A percentile compares a stretch with the other conserved stretches of the same genome.
Conservation (phyloP, 306 rosid genomes). For the Amphicarpaea edgeworthii region DNA sequence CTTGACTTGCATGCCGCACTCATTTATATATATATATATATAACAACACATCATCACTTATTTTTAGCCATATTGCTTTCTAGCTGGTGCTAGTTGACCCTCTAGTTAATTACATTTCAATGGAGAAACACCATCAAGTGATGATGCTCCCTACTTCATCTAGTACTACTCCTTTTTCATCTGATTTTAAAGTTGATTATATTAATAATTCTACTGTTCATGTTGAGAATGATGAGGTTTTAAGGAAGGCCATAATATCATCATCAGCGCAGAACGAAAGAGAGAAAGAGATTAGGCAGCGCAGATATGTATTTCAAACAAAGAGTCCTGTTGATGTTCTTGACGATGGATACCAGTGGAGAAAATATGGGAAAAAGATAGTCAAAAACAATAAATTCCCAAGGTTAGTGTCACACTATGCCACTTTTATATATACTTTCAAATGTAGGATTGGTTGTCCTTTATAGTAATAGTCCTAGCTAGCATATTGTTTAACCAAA, state of each 20-base stretch:
- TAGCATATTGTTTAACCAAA: neutral
- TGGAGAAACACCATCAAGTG: constrained; percentile 54
- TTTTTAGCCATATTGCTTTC: neutral
- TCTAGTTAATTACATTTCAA: constrained; percentile 6
- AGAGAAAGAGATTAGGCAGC: constrained; percentile 44
- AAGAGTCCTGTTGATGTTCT: constrained; percentile 66
- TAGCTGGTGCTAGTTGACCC: neutral
- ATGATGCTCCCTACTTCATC: constrained; percentile 32
- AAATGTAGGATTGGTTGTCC: neutral
- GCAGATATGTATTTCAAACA: constrained; percentile 64
- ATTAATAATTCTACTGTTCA: constrained; percentile 11
- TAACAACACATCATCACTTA: neutral
- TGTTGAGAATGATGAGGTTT: constrained; percentile 27
- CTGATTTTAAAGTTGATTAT: neutral
- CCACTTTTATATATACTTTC: too few species aligned
- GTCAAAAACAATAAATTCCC: constrained; percentile 66
- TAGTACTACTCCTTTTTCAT: constrained; percentile 14
- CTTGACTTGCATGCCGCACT: too few species aligned
- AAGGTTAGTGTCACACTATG: constrained; percentile 48
- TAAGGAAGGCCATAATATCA: neutral
- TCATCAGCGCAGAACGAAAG: constrained; percentile 23
- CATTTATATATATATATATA: too few species aligned
- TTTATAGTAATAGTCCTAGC: neutral
- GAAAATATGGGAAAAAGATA: constrained; percentile 69
- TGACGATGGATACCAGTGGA: constrained; percentile 79